Base-by-base conservation (phyloP, 345 rosid genomes). In the Dipteronia dyeriana region DNA sequence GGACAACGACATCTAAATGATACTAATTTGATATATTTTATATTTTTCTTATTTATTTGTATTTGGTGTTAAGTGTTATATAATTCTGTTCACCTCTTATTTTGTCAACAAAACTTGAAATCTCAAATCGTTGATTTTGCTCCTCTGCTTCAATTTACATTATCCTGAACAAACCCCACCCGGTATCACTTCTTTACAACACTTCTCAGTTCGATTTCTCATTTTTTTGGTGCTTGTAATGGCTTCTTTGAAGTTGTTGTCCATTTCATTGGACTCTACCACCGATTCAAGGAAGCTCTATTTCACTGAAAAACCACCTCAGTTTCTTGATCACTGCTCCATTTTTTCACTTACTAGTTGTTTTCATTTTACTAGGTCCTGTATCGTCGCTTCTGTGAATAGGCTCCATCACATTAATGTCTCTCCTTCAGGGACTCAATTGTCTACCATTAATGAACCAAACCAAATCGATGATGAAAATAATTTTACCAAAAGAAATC, bases 211-310 rank as follows among this genome's bases (percentile, higher is more conserved):
- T 26, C 34, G 26, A 53, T 53, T 54, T 56, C 20, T 57, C 31
- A 9, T 45, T 45, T 20, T 17, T 45, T 20, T 41, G 79, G 9
- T 59, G 17, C 25, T 45, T 19, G 5, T 62, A 13, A 92, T 91
- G 97, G 90, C 88, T 70, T 94, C 91, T 19, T 53, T 87, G 64
- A 88, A 80, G 69, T 61, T 88, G 71, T 49, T 89, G 2, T 73
- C 89, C 72, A 75, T 85, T 80, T 81, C 85, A 61, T 9, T 85
- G 69, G 90, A 88, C 78, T 16, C 86, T 25, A 39, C 85, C 16
- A 66, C 84, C 74, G 95, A 91, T 80, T 79, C 93, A 8, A 89
- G 86, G 75, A 89, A 85, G 80, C 81, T 87, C 13, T 82, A 45
- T 80, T 77, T 88, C 81, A 78, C 79, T 2, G 68, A 47, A 39